phyloP scores from a whole-genome alignment of 139 green algal genomes.

The Auxenochlorella pyrenoidosa region DNA sequence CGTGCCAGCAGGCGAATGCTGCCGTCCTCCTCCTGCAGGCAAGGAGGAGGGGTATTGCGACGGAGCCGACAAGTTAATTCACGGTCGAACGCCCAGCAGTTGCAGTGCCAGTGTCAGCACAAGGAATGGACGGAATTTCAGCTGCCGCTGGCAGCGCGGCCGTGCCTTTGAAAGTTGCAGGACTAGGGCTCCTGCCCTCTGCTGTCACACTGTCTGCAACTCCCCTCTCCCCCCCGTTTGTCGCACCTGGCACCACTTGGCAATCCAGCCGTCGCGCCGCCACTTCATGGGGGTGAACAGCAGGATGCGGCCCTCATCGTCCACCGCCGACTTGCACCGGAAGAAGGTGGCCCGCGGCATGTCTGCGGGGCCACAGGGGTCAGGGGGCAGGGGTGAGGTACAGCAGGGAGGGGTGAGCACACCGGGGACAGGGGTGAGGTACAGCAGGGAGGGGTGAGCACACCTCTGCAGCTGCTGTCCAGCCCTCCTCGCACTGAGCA shows the following conservation, averaged over 20 bases:
- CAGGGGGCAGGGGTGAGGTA: too few relatives aligned
- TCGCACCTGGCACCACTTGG: conserved; percentile 43
- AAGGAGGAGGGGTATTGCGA: neutral
- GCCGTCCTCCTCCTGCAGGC: conserved; percentile 30
- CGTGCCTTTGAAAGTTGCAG: too few relatives aligned
- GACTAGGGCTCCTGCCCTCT: too few relatives aligned
- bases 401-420: too few relatives aligned
- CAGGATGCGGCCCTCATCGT: conserved; percentile 19
- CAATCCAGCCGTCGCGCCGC: conserved; percentile 40
- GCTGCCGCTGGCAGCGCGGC: too few relatives aligned
- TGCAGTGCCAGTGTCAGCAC: neutral
- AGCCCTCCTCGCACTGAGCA: too few relatives aligned
- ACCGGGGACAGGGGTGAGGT: too few relatives aligned
- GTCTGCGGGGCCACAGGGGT: conserved; percentile 1
- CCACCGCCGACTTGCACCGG: conserved; percentile 34
- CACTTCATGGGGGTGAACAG: conserved; percentile 41
- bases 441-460: too few relatives aligned
- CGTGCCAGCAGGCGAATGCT: conserved; percentile 24
- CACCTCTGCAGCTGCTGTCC: too few relatives aligned
- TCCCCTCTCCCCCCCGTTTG: neutral
- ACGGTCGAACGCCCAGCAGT: neutral
- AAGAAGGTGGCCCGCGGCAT: conserved; percentile 48
- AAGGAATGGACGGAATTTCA: neutral
- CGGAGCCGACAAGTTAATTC: too few relatives aligned
- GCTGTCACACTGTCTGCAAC: neutral